Evolutionary conservation across 805 yeast species (phyloP).

Genomic region (Wickerhamiella azymoides): DNA sequence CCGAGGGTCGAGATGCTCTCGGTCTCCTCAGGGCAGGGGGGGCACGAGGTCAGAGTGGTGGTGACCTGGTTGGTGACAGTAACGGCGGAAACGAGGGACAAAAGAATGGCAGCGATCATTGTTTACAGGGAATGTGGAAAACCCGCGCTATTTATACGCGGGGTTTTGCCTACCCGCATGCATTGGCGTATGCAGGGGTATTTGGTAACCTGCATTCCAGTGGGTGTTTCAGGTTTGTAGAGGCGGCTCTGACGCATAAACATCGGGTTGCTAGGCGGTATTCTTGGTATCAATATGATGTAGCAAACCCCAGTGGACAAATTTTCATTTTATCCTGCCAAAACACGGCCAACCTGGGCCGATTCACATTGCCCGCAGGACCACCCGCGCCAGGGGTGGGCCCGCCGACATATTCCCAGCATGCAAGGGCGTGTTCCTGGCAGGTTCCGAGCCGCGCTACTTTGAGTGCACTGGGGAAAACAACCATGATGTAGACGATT

Average conservation of each 20-base stretch:
- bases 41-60: constrained; percentile 3
- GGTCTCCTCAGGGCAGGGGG: too few relatives aligned
- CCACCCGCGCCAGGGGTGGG: too few relatives aligned
- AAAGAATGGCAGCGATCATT: not conserved
- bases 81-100: constrained; percentile 2
- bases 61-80: constrained; percentile 2
- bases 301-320: too few relatives aligned
- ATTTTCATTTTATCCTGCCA: too few relatives aligned
- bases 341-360: too few relatives aligned
- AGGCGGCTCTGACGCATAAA: not conserved
- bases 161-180: not conserved
- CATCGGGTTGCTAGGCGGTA: not conserved
- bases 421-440: too few relatives aligned
- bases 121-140: not conserved
- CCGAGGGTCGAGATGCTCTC: not conserved
- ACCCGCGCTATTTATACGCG: not conserved
- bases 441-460: too few relatives aligned
- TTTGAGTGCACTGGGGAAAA: too few relatives aligned
- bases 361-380: too few relatives aligned
- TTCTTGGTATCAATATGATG: not conserved
- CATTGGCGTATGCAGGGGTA: not conserved
- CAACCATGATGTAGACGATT: too few relatives aligned
- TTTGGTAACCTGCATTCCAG: not conserved
- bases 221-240: not conserved
- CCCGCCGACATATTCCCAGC: too few relatives aligned